Conservation (phyloP, 148 eudicot genomes). For the Suaeda aralocaspica region DNA sequence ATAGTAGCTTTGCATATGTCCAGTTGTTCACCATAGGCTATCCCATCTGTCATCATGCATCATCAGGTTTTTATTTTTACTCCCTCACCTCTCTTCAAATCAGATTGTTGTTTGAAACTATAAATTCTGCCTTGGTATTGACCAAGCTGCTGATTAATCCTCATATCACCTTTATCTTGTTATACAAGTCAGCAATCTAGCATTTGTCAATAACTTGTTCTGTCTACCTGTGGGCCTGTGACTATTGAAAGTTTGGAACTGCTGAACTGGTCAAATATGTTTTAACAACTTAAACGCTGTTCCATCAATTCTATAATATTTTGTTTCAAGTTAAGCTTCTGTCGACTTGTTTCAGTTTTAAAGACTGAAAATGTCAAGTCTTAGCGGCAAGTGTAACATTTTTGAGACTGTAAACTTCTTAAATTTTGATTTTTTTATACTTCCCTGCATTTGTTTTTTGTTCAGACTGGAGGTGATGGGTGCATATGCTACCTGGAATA, state of each 20-base stretch:
- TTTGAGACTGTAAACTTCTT: background rate
- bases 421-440: background rate
- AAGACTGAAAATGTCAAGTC: too few relatives aligned
- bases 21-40: background rate
- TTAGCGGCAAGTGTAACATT: background rate
- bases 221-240: background rate
- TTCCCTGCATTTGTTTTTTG: background rate
- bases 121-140: too few relatives aligned
- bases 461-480: constrained; percentile 97
- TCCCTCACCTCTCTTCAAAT: background rate
- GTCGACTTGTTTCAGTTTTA: too few relatives aligned
- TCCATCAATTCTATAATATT: background rate
- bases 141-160: too few relatives aligned
- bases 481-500: constrained; percentile 92
- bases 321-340: background rate
- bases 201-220: background rate
- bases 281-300: background rate
- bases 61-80: background rate
- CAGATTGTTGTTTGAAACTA: background rate
- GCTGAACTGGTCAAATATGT: background rate
- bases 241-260: too few relatives aligned
- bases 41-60: background rate
- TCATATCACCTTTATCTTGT: too few relatives aligned
- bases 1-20: background rate
- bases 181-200: background rate